Base-by-base conservation (phyloP, 2,329 filamentous ascomycete species). In the Pseudopyrenochaeta lycopersici region DNA sequence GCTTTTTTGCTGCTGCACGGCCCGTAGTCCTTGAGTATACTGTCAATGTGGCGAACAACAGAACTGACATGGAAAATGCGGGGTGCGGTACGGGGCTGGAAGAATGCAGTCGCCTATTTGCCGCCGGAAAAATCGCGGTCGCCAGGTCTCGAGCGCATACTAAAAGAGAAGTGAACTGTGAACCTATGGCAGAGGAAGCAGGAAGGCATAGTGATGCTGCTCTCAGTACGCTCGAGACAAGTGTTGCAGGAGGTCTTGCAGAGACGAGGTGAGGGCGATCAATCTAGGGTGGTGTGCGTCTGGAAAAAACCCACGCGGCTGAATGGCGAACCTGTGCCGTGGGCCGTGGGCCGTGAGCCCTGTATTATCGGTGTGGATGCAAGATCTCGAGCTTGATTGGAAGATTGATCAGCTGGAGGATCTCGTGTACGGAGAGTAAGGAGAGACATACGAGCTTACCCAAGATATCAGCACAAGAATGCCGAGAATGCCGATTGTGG, bases 401-500 rank as follows among this genome's bases (percentile, higher is more conserved):
- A 40, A 46, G 48, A 31, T 49, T 47, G 11, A 45, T 54, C 51
- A 60, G 58, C 46, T 58, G 42, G 23, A 21, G 33, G n/a, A 41
- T 9, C 15, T 58, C 43, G 50, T 39, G 43, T 45, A 44, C 23
- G 33, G 41, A 53, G 47, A 47, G 48, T 45, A 50, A 44, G 18
- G 46, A 55, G 41, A 47, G 35, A 40, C 41, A 58, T 53, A 58
- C 46, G 49, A 62, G 60, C 54, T 59, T 58, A 56, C 43, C 50
- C 52, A 48, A 43, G 36, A 45, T 33, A 41, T 59, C 53, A 56
- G 58, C 52, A 59, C 49, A 40, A 45, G 21, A 29, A 40, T 35
- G 32, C 54, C 30, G 57, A 62, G 58, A 63, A 70, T n/a, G 62
- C 65, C 58, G 56, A 58, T 47, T 56, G 55, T 23, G 51, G 60